These are phyloP conservation scores for Vanrija humicola DNA, from an alignment of 1,284 basidiomycete genomes.

Conservation along the genomic window DNA sequence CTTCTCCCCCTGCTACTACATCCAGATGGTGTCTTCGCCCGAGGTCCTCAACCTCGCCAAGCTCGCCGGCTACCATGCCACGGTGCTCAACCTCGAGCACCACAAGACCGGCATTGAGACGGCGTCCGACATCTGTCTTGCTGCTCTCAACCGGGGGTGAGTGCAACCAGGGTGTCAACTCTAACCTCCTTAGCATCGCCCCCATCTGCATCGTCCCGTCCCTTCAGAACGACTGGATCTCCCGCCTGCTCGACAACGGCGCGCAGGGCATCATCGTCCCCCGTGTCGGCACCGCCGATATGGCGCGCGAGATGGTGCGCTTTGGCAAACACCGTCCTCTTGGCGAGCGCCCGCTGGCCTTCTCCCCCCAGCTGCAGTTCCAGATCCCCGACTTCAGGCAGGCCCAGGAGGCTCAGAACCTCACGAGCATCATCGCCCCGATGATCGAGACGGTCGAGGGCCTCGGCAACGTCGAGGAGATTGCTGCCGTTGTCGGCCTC, in stretches of 20 bases:
- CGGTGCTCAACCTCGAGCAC: slow-evolving; percentile 12
- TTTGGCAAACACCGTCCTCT: slow-evolving; percentile 14
- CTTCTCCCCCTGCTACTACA: slow-evolving; percentile 2
- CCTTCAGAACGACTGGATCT: slow-evolving; percentile 7
- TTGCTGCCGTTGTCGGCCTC: slow-evolving; percentile 35
- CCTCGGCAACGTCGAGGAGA: slow-evolving; percentile 38
- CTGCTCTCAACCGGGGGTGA: slow-evolving; percentile 7
- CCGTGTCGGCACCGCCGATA: slow-evolving; percentile 4
- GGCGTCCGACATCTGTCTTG: slow-evolving; percentile 1
- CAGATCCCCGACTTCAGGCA: slow-evolving; percentile 5
- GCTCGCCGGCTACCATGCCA: slow-evolving; percentile 9
- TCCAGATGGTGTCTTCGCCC: slow-evolving; percentile 2
- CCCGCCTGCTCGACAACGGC: slow-evolving; percentile 14
- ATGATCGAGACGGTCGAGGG: slow-evolving; percentile 39
- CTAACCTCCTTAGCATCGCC: not conserved
- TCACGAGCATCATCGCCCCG: slow-evolving; percentile 6
- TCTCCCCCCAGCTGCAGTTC: slow-evolving; percentile 12
- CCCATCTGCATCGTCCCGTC: slow-evolving; percentile 10
- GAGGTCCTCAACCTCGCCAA: slow-evolving; percentile 12
- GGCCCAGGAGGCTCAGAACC: slow-evolving; percentile 8
- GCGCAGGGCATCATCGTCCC: slow-evolving; percentile 16
- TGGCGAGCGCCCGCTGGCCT: slow-evolving; percentile 12
- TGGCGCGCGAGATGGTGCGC: slow-evolving; percentile 9
- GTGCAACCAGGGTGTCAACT: not conserved
- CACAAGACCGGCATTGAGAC: slow-evolving; percentile 1